Base-by-base conservation (phyloP, 345 rosid species). In the Ricinus communis region DNA sequence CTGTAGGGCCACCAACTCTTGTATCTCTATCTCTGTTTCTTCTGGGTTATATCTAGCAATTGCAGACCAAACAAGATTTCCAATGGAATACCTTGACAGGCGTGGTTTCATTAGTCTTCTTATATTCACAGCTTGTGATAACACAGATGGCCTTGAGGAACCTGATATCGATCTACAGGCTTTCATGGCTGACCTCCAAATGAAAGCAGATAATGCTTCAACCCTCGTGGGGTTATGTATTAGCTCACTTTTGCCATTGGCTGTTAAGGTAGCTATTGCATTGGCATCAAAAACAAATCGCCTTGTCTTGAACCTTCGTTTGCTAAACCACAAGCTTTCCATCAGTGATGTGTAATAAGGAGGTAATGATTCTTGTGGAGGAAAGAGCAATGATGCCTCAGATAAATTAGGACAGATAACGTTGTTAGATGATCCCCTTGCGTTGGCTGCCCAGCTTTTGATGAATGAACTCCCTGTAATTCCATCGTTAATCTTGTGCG, bases 101-200 rank as follows among this genome's bases (percentile, higher is more conserved):
- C 59, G 47, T 8, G 68, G 74, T 24, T 47, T 57, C 25, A 47
- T 47, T 55, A 24, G 21, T 19, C 56, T 21, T 0, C 60, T 19
- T 21, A 73, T 57, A n/a, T 73, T 65, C 49, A 66, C 71, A 28
- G 36, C 15, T 9, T 65, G 71, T 8, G 11, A 14, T 2, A 59
- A 0, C 10, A 33, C 0, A 7, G 65, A 56, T 28, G 65, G 59
- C n/a, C 57, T 47, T 18, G 60, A n/a, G 18, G 71, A 66, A 45
- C 16, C 38, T 30, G 60, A 31, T 28, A 30, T 30, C 4, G 28
- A 25, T 70, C 25, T 55, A 3, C 55, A 28, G 30, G 71, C 71
- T 57, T 58, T 49, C 66, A 46, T 73, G 5, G 31, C 31, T 15
- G 36, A 36, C 15, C 15, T 49, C 74, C 74, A 71, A 9, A 71